Evolutionary conservation across 2,329 filamentous ascomycete genomes (phyloP), one percentile per base, ranked within the genome.

Genomic region (Ceratocystis huliohia): DNA sequence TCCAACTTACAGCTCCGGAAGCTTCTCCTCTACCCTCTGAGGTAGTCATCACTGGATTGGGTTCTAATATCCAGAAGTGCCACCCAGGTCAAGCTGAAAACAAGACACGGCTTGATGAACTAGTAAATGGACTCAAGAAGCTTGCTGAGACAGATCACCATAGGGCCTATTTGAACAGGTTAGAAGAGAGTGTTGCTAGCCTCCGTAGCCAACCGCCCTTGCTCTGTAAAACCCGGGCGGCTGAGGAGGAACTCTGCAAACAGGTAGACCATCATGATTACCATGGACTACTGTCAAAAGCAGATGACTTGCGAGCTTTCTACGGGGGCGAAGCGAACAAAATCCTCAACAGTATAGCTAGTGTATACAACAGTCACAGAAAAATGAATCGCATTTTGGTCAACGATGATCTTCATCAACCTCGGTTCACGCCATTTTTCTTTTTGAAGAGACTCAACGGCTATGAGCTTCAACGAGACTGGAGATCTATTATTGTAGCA

Each of bases 391-490:
- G 6, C 25, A 59, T n/a, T n/a, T n/a, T 30, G 2, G 56, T 20
- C n/a, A n/a, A 2, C 17, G 56, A 59, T 20, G 0, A 10, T 10
- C 56, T 59, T 7, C 56, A 59, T 8, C 56, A 59, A 7, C 56
- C 56, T 17, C 64, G 66, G 20, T 68, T 41, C 0, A 74, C 73
- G 0, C 73, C 75, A 0, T 28, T 69, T 0, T 74, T 78, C 15
- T 72, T 79, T 46, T 69, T 79, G 0, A 71, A 73, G 33, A 74
- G 72, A 5, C 73, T 79, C 0, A 72, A 68, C 17, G 71, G 67
- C 1, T 50, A 68, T 0, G 2, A 76, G 74, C 3, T 70, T 78
- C 0, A 68, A 74, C 0, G 1, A 0, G 65, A 28, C 13, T 82
- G 76, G 78, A 75, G 70, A 48, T 41, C 67, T 0, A 72, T 69